Evolutionary conservation across 164 flowering plant genomes (phyloP).

Genomic region (grape (Vitis vinifera)): ASM3070453v1 NC_081805.1:23313001-23313500

Average conservation of each 20-base stretch:
- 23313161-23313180: constrained; percentile 37
- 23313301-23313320: too few relatives aligned
- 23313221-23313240: not conserved
- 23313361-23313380: too few relatives aligned
- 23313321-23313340: too few relatives aligned
- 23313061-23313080: constrained; percentile 26
- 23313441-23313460: too few relatives aligned
- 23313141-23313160: constrained; percentile 40
- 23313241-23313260: not conserved
- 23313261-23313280: too few relatives aligned
- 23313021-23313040: constrained; percentile 45
- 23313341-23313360: too few relatives aligned
- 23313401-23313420: too few relatives aligned
- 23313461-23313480: too few relatives aligned
- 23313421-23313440: too few relatives aligned
- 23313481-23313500: too few relatives aligned
- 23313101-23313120: constrained; percentile 30
- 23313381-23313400: too few relatives aligned
- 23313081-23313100: constrained; percentile 21
- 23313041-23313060: constrained; percentile 29
- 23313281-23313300: too few relatives aligned
- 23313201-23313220: constrained; percentile 11
- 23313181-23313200: constrained; percentile 29
- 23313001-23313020: constrained; percentile 32
- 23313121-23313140: constrained; percentile 43